Conservation (phyloP, 2,329 filamentous ascomycete genomes). For the Lanzia echinophila region DNA sequence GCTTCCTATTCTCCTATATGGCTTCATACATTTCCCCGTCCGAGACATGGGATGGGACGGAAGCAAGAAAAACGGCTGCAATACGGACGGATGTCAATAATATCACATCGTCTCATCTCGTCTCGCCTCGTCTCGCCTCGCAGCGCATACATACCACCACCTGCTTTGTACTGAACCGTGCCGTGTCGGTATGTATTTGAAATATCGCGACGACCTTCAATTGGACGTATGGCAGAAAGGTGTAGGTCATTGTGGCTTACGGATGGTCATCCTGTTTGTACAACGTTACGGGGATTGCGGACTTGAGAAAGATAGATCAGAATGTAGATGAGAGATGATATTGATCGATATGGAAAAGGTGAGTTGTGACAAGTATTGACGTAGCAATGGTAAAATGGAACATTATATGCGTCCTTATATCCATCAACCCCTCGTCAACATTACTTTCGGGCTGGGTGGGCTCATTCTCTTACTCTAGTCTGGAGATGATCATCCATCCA, state of each 20-base stretch:
- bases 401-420: too few relatives aligned
- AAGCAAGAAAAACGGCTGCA: background rate
- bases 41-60: background rate
- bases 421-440: too few relatives aligned
- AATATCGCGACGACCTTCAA: too few relatives aligned
- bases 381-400: too few relatives aligned
- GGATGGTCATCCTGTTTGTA: background rate
- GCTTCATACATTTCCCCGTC: background rate
- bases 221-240: background rate
- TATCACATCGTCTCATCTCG: background rate
- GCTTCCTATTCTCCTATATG: slow-evolving; percentile 3
- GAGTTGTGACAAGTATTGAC: too few relatives aligned
- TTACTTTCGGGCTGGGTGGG: background rate
- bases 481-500: background rate
- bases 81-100: background rate
- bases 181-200: too few relatives aligned
- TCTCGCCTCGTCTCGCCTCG: too few relatives aligned
- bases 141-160: too few relatives aligned
- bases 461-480: background rate
- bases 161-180: too few relatives aligned
- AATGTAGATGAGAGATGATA: too few relatives aligned
- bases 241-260: background rate
- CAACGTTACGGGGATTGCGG: background rate
- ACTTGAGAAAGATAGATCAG: too few relatives aligned
- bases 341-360: too few relatives aligned